Conservation (phyloP, 495 filamentous ascomycete genomes). For the Penicillium egyptiacum region DNA sequence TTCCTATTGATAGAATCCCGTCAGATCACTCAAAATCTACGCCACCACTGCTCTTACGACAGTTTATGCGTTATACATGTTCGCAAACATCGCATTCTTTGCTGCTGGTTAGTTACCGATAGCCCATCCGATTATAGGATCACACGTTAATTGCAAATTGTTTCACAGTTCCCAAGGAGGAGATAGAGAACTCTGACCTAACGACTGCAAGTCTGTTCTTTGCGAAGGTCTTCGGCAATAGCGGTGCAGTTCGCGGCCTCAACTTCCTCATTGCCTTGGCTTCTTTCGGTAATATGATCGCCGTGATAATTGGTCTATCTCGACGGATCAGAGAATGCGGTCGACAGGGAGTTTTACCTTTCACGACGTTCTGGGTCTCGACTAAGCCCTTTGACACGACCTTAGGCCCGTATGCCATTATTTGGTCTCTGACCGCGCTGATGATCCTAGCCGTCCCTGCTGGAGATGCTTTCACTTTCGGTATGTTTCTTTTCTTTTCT, state of each 20-base stretch:
- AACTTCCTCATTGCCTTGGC: constrained; percentile 54
- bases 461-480: constrained; percentile 59
- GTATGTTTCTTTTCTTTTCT: constrained; percentile 21
- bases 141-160: not conserved
- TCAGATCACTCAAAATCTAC: constrained; percentile 23
- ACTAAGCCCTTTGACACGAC: constrained; percentile 55
- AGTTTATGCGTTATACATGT: constrained; percentile 50
- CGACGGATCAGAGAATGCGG: constrained; percentile 49
- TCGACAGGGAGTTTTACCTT: constrained; percentile 58
- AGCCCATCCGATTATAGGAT: not conserved
- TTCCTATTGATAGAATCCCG: constrained; percentile 16
- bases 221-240: constrained; percentile 48
- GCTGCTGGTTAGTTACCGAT: constrained; percentile 45
- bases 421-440: constrained; percentile 50
- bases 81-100: constrained; percentile 56
- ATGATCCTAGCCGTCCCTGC: constrained; percentile 58
- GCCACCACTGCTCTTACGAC: constrained; percentile 29
- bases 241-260: constrained; percentile 42
- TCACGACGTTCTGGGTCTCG: constrained; percentile 52
- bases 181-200: not conserved
- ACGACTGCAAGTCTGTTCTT: constrained; percentile 27
- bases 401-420: constrained; percentile 48
- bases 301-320: constrained; percentile 51
- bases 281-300: constrained; percentile 56
- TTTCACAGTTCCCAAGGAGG: not conserved